A percentile compares a stretch with the other conserved stretches of the same genome.
Evolutionary conservation across 2,329 filamentous ascomycete genomes (phyloP).

Genomic region (Epichloe aotearoae): DNA sequence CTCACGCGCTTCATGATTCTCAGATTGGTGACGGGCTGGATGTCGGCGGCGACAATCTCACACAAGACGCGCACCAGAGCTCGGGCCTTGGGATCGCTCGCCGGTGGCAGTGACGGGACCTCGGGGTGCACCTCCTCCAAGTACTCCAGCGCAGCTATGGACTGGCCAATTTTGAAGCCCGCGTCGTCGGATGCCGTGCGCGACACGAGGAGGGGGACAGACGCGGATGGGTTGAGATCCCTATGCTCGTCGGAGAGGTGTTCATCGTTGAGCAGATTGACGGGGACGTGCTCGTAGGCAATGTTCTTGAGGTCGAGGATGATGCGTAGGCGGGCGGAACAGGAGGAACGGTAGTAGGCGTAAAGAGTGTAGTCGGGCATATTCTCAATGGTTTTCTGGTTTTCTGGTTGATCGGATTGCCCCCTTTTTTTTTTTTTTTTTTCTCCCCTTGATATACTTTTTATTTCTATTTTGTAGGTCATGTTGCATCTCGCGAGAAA

Average conservation of each 20-base stretch:
- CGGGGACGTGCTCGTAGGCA: constrained; percentile 28
- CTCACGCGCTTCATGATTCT: constrained; percentile 36
- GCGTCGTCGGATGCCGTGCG: constrained; percentile 13
- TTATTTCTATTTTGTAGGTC: too few species aligned
- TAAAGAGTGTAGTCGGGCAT: constrained; percentile 31
- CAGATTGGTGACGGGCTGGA: constrained; percentile 48
- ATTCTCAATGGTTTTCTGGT: neutral
- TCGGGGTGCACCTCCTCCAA: constrained; percentile 41
- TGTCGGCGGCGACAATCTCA: constrained; percentile 40
- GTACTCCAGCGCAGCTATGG: constrained; percentile 47
- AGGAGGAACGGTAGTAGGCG: constrained; percentile 50
- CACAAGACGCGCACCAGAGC: constrained; percentile 40
- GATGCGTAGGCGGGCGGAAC: constrained; percentile 47
- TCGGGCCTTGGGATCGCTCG: constrained; percentile 24
- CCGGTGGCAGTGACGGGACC: constrained; percentile 35
- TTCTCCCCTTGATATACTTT: neutral
- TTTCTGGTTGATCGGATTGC: neutral
- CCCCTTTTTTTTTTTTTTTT: too few species aligned
- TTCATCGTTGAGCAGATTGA: constrained; percentile 42
- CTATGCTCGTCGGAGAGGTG: constrained; percentile 33
- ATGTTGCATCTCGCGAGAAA: too few species aligned
- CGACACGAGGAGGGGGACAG: constrained; percentile 40
- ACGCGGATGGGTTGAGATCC: constrained; percentile 37
- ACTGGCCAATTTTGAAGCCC: constrained; percentile 37
- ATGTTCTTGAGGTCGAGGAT: constrained; percentile 43